A percentile compares a stretch with the other conserved stretches of the same genome.
These are phyloP conservation scores for Tylopilus orsonianus DNA, from an alignment of 1,284 basidiomycete species.

Conservation along the genomic window DNA sequence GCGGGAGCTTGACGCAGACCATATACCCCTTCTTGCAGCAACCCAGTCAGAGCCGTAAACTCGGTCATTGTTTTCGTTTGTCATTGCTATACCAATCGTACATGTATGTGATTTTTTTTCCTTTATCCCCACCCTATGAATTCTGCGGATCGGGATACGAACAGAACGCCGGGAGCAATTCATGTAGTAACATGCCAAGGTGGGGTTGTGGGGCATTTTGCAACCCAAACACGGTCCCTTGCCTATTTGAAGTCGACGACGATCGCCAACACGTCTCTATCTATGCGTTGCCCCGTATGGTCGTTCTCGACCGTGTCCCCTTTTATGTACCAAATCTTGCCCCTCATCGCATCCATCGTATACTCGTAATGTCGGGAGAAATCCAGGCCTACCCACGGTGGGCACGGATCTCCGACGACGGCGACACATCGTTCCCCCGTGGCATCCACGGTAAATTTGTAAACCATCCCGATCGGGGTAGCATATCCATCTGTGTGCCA, in stretches of 20 bases:
- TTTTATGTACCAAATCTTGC: conserved; percentile 16
- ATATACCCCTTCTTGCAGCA: conserved; percentile 5
- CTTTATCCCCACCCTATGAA: too few relatives aligned
- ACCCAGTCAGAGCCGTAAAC: neutral
- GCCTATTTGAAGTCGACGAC: conserved; percentile 17
- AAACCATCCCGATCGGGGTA: neutral
- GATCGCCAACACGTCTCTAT: conserved; percentile 11
- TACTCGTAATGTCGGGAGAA: neutral
- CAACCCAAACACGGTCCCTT: neutral
- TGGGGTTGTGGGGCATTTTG: neutral
- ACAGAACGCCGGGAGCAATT: too few relatives aligned
- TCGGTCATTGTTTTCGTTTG: neutral
- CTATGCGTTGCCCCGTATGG: conserved; percentile 1
- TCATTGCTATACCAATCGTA: neutral
- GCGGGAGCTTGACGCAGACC: too few relatives aligned
- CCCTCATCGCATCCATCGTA: conserved; percentile 14
- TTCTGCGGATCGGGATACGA: too few relatives aligned
- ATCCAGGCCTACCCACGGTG: conserved; percentile 6
- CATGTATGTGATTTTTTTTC: neutral
- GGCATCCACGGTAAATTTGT: conserved; percentile 24
- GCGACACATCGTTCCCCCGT: conserved; percentile 13
- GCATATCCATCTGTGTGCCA: neutral
- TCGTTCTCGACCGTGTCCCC: conserved; percentile 7
- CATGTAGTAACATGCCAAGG: too few relatives aligned
- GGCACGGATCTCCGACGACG: conserved; percentile 14